A percentile compares a stretch with the other conserved stretches of the same genome.
phyloP scores from a whole-genome alignment of 495 filamentous ascomycete species.

The Aspergillus hancockii region DNA sequence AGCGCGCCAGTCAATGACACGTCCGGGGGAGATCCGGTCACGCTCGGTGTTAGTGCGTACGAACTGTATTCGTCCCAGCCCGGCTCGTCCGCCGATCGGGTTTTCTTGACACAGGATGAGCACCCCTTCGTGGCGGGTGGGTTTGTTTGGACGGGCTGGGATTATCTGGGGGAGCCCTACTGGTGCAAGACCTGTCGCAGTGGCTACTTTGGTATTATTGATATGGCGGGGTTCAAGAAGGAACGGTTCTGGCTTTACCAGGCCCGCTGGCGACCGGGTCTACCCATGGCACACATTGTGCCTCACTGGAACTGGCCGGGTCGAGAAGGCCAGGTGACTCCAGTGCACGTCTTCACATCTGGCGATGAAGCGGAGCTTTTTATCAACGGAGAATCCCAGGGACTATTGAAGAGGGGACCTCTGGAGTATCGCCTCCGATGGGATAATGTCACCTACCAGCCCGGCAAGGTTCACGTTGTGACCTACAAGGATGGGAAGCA shows the following conservation, averaged over 20 bases:
- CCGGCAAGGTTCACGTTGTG: constrained; percentile 4
- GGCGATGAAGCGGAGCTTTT: constrained; percentile 11
- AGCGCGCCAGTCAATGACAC: constrained; percentile 10
- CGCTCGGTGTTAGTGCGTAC: constrained; percentile 1
- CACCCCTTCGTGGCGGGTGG: constrained; percentile 8
- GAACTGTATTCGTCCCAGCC: constrained; percentile 6
- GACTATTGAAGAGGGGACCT: neutral
- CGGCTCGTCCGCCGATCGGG: constrained; percentile 2
- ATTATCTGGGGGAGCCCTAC: constrained; percentile 10
- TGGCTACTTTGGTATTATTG: constrained; percentile 7
- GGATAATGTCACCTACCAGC: constrained; percentile 10
- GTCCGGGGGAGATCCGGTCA: neutral
- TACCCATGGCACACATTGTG: constrained; percentile 10
- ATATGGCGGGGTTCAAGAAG: constrained; percentile 12
- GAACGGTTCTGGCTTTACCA: constrained; percentile 9
- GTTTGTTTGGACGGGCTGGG: constrained; percentile 13
- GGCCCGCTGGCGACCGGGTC: constrained; percentile 5
- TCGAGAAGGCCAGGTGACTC: constrained; percentile 6
- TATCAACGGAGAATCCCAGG: constrained; percentile 5
- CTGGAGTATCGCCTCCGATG: constrained; percentile 10
- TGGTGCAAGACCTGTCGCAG: neutral
- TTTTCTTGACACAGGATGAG: constrained; percentile 5
- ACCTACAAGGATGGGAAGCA: constrained; percentile 8
- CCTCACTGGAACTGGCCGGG: constrained; percentile 13
- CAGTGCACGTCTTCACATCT: constrained; percentile 10